Conservation (phyloP, 768 basidiomycete genomes). For the Rhodosporidiobolus sp. region DNA sequence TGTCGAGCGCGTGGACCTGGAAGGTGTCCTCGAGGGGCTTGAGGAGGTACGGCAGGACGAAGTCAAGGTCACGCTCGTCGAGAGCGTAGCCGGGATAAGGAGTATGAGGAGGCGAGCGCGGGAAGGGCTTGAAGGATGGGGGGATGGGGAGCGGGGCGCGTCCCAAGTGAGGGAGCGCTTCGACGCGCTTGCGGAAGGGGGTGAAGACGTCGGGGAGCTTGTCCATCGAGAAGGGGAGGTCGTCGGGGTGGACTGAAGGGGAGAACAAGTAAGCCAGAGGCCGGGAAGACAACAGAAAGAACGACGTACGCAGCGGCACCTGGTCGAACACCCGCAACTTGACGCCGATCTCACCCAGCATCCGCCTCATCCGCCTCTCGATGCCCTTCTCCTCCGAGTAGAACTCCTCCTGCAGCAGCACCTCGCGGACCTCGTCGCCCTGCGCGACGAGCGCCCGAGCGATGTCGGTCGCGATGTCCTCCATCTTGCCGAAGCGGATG, state of each 20-base stretch:
- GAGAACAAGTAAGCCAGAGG: conserved; percentile 40
- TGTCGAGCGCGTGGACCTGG: conserved; percentile 34
- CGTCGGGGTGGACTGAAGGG: conserved; percentile 41
- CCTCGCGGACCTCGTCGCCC: conserved; percentile 46
- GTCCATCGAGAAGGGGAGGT: conserved; percentile 47
- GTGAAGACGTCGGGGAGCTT: conserved; percentile 53
- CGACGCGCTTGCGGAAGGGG: conserved; percentile 51
- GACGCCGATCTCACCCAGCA: conserved; percentile 8
- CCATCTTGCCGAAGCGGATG: conserved; percentile 51
- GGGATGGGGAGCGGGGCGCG: conserved; percentile 45
- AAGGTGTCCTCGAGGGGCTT: conserved; percentile 44
- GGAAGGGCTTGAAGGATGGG: conserved; percentile 45
- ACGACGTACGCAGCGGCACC: conserved; percentile 35
- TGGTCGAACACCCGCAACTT: conserved; percentile 31
- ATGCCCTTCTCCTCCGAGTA: conserved; percentile 40
- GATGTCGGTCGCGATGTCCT: conserved; percentile 47
- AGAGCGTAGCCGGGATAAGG: conserved; percentile 36
- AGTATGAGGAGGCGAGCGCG: conserved; percentile 9
- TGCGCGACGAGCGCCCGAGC: conserved; percentile 45
- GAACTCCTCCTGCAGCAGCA: conserved; percentile 49
- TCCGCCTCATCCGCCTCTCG: conserved; percentile 21
- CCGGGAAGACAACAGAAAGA: conserved; percentile 30
- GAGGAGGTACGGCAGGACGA: conserved; percentile 39
- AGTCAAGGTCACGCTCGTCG: conserved; percentile 9
- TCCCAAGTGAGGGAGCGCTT: conserved; percentile 50